phyloP scores from a whole-genome alignment of 1,284 basidiomycete genomes.

The Termitomyces sp. region DNA sequence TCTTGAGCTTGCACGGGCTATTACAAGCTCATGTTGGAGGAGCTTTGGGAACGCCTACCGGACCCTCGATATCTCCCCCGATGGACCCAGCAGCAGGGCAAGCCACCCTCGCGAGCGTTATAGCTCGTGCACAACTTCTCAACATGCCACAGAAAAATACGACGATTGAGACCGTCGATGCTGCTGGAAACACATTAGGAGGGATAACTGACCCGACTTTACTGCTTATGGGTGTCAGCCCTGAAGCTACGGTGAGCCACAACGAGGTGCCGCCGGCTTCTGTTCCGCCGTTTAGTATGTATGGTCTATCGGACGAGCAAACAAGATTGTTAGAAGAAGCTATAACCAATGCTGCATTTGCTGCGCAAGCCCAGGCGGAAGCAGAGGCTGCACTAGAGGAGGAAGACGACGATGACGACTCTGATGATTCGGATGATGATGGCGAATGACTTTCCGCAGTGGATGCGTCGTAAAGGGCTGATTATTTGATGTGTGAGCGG shows the following conservation, averaged over 20 bases:
- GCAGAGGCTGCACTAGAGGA: constrained; percentile 68
- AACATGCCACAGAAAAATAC: constrained; percentile 25
- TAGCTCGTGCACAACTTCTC: constrained; percentile 56
- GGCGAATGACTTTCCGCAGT: constrained; percentile 20
- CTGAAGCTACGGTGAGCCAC: not conserved
- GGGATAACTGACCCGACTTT: not conserved
- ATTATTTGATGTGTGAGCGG: constrained; percentile 6
- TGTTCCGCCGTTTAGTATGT: constrained; percentile 46
- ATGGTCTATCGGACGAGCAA: constrained; percentile 67
- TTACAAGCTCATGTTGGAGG: constrained; percentile 55
- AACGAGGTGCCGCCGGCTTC: constrained; percentile 4
- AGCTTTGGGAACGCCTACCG: constrained; percentile 42
- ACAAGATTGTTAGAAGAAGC: constrained; percentile 60
- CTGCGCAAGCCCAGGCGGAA: constrained; percentile 69
- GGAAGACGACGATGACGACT: constrained; percentile 52
- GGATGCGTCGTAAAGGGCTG: constrained; percentile 6
- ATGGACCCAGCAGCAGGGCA: constrained; percentile 45
- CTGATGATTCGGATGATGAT: constrained; percentile 32
- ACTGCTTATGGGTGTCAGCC: not conserved
- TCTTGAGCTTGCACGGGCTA: constrained; percentile 51
- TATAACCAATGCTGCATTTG: constrained; percentile 62
- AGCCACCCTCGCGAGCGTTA: constrained; percentile 61
- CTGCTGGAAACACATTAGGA: not conserved
- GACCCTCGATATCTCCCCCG: constrained; percentile 27
- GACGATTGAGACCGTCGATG: not conserved